phyloP scores from a whole-genome alignment of 257 asterid genomes.

The Lycium barbarum region DNA sequence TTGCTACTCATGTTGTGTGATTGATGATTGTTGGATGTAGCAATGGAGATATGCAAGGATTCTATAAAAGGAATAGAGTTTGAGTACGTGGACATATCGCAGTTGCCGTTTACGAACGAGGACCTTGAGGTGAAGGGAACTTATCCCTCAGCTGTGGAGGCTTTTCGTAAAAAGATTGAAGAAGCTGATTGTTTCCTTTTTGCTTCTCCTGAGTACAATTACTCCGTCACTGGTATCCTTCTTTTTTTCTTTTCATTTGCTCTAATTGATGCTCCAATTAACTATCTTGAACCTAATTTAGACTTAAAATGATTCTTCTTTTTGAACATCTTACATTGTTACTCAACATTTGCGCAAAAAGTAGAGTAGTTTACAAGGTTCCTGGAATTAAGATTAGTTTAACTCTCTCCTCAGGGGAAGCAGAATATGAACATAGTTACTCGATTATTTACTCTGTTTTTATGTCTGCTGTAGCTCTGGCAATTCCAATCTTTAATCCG shows the following conservation, averaged over 20 bases:
- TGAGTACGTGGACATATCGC: conserved; percentile 76
- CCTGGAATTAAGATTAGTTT: background rate
- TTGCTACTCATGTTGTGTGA: background rate
- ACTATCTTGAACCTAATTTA: background rate
- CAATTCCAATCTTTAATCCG: background rate
- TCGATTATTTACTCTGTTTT: background rate
- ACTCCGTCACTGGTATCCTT: conserved; percentile 73
- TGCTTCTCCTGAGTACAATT: conserved; percentile 93
- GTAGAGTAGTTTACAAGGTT: background rate
- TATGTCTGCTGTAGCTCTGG: no score
- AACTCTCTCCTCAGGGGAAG: background rate
- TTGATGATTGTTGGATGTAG: conserved; percentile 37
- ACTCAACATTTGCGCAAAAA: background rate
- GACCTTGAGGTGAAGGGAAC: conserved; percentile 83
- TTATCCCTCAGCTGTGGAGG: conserved; percentile 77
- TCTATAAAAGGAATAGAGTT: conserved; percentile 68
- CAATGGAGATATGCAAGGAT: conserved; percentile 63
- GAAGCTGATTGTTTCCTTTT: conserved; percentile 78
- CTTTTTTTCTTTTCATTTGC: background rate
- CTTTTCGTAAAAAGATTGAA: conserved; percentile 75
- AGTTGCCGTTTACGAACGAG: conserved; percentile 70
- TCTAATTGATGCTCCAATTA: background rate
- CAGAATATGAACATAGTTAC: background rate
- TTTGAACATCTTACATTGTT: background rate
- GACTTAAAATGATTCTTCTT: background rate